Percentiles rank a stretch among this genome's conserved stretches.
These are phyloP conservation scores for Cucurbita maxima DNA, from an alignment of 306 rosid species.

Conservation along the genomic window DNA sequence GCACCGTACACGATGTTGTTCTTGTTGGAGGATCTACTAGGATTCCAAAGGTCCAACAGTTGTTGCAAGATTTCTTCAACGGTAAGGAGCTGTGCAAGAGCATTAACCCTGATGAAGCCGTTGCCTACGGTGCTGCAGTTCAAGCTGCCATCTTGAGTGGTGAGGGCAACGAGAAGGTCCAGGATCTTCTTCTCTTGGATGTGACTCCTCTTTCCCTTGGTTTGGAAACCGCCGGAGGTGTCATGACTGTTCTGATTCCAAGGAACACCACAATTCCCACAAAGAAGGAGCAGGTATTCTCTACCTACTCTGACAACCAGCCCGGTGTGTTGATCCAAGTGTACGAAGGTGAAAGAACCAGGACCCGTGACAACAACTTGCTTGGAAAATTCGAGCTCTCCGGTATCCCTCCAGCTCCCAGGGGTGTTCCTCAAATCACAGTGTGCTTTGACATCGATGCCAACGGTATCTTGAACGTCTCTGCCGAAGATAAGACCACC, in stretches of 20 bases:
- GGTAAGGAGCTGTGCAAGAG: constrained; percentile 69
- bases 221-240: constrained; percentile 69
- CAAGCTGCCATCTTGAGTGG: constrained; percentile 60
- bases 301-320: constrained; percentile 65
- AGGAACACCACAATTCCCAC: constrained; percentile 70
- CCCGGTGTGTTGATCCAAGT: constrained; percentile 75
- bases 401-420: constrained; percentile 70
- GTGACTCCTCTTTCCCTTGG: constrained; percentile 56
- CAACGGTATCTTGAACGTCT: constrained; percentile 62
- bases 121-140: constrained; percentile 62
- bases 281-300: constrained; percentile 67
- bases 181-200: constrained; percentile 56
- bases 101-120: constrained; percentile 63
- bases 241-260: constrained; percentile 59
- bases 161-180: constrained; percentile 72
- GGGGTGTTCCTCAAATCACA: constrained; percentile 66
- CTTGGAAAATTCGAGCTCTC: constrained; percentile 65
- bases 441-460: constrained; percentile 71
- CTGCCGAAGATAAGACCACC: constrained; percentile 58
- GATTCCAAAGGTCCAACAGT: constrained; percentile 60
- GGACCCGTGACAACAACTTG: constrained; percentile 57
- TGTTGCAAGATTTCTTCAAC: constrained; percentile 45
- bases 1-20: constrained; percentile 42
- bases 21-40: constrained; percentile 69
- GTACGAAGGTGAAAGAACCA: constrained; percentile 57